Conservation (phyloP, 177 flowering plant species). For the Telopea speciosissima region DNA sequence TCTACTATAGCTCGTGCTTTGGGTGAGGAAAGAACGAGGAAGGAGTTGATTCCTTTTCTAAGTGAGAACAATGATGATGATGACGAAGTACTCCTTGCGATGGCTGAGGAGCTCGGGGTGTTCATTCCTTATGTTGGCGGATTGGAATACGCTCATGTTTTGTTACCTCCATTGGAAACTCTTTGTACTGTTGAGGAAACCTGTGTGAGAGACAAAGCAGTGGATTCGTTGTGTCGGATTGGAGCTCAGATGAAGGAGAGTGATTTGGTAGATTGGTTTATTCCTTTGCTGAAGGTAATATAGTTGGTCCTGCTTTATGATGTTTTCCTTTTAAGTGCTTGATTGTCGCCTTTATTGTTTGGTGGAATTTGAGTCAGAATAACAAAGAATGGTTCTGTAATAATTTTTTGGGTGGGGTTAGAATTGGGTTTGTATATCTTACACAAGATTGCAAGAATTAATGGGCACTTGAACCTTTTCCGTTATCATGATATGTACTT, state of each 20-base stretch:
- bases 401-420: too few species aligned
- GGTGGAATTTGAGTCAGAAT: neutral
- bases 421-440: too few species aligned
- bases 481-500: neutral
- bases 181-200: conserved; percentile 90
- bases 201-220: conserved; percentile 86
- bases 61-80: conserved; percentile 94
- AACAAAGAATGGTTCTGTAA: neutral
- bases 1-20: conserved; percentile 90
- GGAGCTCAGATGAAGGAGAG: conserved; percentile 85
- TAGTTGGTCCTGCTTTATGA: neutral
- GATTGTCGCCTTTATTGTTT: neutral
- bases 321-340: neutral
- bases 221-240: conserved; percentile 78
- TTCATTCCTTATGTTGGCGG: conserved; percentile 94
- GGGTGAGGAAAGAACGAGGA: conserved; percentile 82
- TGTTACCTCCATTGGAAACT: conserved; percentile 74
- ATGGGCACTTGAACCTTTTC: neutral
- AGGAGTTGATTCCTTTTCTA: conserved; percentile 81
- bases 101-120: conserved; percentile 90
- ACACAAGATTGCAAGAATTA: too few species aligned
- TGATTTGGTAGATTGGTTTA: conserved; percentile 69
- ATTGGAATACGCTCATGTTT: conserved; percentile 67
- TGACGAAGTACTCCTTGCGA: conserved; percentile 88
- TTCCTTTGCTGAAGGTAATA: conserved; percentile 78